phyloP scores from a whole-genome alignment of 352 stramenopile species.

The Achlya hypogyna region DNA sequence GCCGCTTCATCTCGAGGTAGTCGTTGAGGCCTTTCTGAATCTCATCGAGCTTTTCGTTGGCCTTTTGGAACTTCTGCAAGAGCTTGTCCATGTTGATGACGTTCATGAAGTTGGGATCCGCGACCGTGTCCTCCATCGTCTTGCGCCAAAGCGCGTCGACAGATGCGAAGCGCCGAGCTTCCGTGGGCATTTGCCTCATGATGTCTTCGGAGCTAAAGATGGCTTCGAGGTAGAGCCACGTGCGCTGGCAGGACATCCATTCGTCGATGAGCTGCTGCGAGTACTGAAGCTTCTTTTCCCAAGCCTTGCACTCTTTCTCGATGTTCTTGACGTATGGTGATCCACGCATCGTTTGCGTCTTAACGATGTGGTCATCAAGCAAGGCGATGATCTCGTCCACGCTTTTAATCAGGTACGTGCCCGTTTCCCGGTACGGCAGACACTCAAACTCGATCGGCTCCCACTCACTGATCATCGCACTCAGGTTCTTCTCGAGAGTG shows the following conservation, averaged over 20 bases:
- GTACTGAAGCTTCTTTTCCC: slow-evolving; percentile 86
- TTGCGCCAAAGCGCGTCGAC: slow-evolving; percentile 88
- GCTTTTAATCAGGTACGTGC: slow-evolving; percentile 82
- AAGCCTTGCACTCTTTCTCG: slow-evolving; percentile 85
- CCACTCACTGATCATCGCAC: slow-evolving; percentile 93
- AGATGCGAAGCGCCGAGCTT: slow-evolving; percentile 81
- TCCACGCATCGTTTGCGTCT: slow-evolving; percentile 92
- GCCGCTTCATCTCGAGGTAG: slow-evolving; percentile 90
- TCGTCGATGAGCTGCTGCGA: slow-evolving; percentile 89
- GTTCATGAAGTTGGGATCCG: slow-evolving; percentile 84
- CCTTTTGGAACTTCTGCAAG: slow-evolving; percentile 86
- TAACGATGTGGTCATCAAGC: slow-evolving; percentile 91
- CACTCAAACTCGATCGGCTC: slow-evolving; percentile 90
- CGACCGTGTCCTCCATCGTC: slow-evolving; percentile 86
- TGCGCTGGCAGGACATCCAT: slow-evolving; percentile 90
- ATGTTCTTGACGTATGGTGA: slow-evolving; percentile 93
- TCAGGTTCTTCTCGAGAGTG: slow-evolving; percentile 87
- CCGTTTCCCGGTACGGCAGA: slow-evolving; percentile 87
- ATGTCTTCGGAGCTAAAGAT: slow-evolving; percentile 95
- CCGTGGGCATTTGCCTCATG: slow-evolving; percentile 92
- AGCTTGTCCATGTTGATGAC: slow-evolving; percentile 85
- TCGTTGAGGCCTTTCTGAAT: slow-evolving; percentile 92
- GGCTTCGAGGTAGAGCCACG: slow-evolving; percentile 93
- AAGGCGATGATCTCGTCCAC: slow-evolving; percentile 88
- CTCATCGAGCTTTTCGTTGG: slow-evolving; percentile 91